phyloP scores from a whole-genome alignment of 192 early-diverging fungal genomes.

The Ambispora gerdemannii region DNA sequence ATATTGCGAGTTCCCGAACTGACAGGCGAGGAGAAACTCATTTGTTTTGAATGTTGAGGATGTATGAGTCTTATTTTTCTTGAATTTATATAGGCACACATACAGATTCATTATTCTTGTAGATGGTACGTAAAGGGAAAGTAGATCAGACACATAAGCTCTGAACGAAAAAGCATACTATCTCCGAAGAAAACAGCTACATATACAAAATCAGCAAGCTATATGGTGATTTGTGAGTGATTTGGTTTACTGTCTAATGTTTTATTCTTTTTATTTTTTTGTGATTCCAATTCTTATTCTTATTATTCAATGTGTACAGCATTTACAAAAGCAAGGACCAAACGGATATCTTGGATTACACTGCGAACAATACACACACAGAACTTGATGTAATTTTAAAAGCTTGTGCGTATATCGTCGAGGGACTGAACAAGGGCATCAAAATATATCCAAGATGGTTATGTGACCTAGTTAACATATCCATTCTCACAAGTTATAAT shows the following conservation, averaged over 20 bases:
- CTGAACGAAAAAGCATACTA: conserved; percentile 20
- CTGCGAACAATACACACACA: conserved; percentile 18
- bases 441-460: conserved; percentile 33
- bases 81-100: conserved; percentile 16
- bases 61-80: conserved; percentile 25
- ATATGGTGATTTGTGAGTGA: conserved; percentile 31
- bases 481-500: conserved; percentile 3
- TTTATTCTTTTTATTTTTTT: conserved; percentile 20
- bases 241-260: too few species aligned
- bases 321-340: conserved; percentile 13
- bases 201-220: conserved; percentile 28
- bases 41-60: conserved; percentile 26
- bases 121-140: conserved; percentile 19
- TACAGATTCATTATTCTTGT: conserved; percentile 25
- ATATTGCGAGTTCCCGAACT: conserved; percentile 22
- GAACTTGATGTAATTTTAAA: conserved; percentile 33
- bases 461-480: conserved; percentile 18
- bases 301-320: too few species aligned
- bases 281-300: conserved; percentile 8
- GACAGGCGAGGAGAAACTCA: conserved; percentile 8
- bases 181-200: conserved; percentile 27
- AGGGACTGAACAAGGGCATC: conserved; percentile 18
- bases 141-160: conserved; percentile 6
- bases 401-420: conserved; percentile 28
- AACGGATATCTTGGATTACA: conserved; percentile 27